Base-by-base conservation (phyloP, 2,329 filamentous ascomycete genomes). In the Aspergillus spinulosporus region DNA sequence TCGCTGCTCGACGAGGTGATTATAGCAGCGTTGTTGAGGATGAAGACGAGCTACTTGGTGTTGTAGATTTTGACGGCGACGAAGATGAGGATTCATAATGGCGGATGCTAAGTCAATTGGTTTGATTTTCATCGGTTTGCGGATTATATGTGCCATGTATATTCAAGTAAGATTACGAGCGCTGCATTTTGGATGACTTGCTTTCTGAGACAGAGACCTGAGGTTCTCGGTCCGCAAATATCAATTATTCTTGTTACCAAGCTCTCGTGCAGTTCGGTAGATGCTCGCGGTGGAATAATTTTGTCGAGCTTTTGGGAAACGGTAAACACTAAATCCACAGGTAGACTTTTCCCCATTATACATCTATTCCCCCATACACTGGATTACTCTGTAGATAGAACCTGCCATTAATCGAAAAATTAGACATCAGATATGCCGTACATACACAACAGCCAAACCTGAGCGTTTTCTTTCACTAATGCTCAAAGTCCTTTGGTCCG, bases 21-120 rank as follows among this genome's bases (percentile, higher is more conserved):
- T 97, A 97, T 72, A 85, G 87, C 12, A 83, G 88, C 66, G 91
- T 96, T 50, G 92, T 96, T 66, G 89, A 94, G 49, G 94, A 97
- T 70, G 94, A 97, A 72, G 93, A 93, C 48, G 93, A 97, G 78
- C 78, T 99, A 64, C 77, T 99, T 36, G 94, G 94, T 1, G 67
- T 66, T 0, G 93, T 97, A 64, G 92, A 96, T 58, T 92, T 91
- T 64, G 93, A 97, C 62, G 92, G 89, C 63, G 93, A 97, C 62
- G 92, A 97, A 68, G 93, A 97, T 59, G 89, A 77, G 51, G 74
- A 76, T 54, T 68, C 67, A 44, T 75, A 65, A 56, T 49, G 28
- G 15, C 12, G 26, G 26, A 31, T 3, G 36, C 46, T 4, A 26
- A 6, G 37, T 49, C 21, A 5, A 32, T 28, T 40, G 11, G 8